Base-by-base conservation (phyloP, 768 basidiomycete genomes). In the Auriscalpium vulgare region DNA sequence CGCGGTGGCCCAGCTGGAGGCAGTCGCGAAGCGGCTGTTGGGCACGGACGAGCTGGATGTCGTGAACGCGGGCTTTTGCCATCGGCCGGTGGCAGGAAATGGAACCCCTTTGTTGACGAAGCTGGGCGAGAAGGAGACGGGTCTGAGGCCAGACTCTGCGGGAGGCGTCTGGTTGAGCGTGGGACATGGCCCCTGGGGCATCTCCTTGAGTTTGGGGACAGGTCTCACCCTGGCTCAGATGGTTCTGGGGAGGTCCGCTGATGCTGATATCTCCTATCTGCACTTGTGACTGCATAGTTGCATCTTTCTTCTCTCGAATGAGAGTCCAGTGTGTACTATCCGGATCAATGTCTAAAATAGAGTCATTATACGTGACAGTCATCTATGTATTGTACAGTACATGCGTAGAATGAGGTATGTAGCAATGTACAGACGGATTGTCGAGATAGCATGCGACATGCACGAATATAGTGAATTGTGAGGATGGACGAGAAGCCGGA, bases 111-210 rank as follows among this genome's bases (percentile, higher is more conserved):
- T 74, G 37, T 60, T 75, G 21, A 68, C 68, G 29, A 55, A 57
- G 13, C 55, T 74, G 56, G 54, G 57, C 38, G 55, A 58, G 49
- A 61, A 64, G 46, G 62, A 67, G 50, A 62, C 69, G 47, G 68
- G 70, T 38, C 60, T 62, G 29, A 29, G 7, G 7, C 7, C 29
- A 36, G 64, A 61, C n/a, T n/a, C n/a, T 21, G 58, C 54, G 35
- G 58, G 60, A 43, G 64, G 65, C 9, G 64, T 71, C 49, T 71
- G 63, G 55, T 61, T 72, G 50, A 66, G 70, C 34, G 66, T 69
- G 0, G 73, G 72, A 4, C 72, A 72, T 53, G 73, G 71, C n/a
- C 71, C 72, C 35, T 75, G 74, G 73, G 71, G 71, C 47, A 69
- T 72, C 56, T 60, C 59, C 29, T 53, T 71, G 45, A 64, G 68